These are phyloP conservation scores for Xylariaceae sp. DNA, from an alignment of 2,329 filamentous ascomycete genomes.

Conservation along the genomic window DNA sequence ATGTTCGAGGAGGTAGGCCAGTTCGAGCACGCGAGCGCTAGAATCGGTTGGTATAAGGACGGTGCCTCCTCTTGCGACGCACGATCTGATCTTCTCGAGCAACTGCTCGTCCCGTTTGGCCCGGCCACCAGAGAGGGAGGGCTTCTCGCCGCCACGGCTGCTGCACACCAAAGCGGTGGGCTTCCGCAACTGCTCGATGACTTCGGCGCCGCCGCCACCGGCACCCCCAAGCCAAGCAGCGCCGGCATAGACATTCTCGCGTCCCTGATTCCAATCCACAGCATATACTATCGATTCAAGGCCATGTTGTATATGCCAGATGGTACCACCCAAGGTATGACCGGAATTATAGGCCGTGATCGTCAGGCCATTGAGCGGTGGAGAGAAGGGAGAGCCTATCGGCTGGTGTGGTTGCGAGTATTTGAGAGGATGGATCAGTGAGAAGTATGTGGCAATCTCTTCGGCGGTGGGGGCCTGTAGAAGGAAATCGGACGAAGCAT, in stretches of 20 bases:
- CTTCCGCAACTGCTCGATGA: conserved; percentile 88
- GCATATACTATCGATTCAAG: conserved; percentile 96
- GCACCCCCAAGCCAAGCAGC: conserved; percentile 88
- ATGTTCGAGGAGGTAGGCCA: conserved; percentile 88
- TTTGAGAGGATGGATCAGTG: conserved; percentile 83
- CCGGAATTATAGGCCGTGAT: conserved; percentile 96
- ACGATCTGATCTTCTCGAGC: conserved; percentile 73
- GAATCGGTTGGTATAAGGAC: conserved; percentile 93
- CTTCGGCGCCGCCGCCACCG: conserved; percentile 74
- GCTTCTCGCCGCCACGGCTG: conserved; percentile 69
- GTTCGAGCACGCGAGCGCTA: conserved; percentile 85
- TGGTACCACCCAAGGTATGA: conserved; percentile 91
- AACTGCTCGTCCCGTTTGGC: conserved; percentile 81
- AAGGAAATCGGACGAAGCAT: conserved; percentile 52
- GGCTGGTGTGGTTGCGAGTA: conserved; percentile 96
- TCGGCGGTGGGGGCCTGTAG: conserved; percentile 70
- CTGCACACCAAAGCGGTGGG: conserved; percentile 93
- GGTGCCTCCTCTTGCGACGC: conserved; percentile 76
- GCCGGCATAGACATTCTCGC: conserved; percentile 88
- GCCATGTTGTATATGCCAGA: conserved; percentile 98
- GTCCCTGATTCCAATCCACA: conserved; percentile 96
- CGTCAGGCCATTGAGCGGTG: conserved; percentile 82
- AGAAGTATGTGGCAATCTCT: conserved; percentile 90
- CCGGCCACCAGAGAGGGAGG: conserved; percentile 64
- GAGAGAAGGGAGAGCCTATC: conserved; percentile 77